phyloP scores from a whole-genome alignment of 2,329 filamentous ascomycete species.

The Fusarium sambucinum region DNA sequence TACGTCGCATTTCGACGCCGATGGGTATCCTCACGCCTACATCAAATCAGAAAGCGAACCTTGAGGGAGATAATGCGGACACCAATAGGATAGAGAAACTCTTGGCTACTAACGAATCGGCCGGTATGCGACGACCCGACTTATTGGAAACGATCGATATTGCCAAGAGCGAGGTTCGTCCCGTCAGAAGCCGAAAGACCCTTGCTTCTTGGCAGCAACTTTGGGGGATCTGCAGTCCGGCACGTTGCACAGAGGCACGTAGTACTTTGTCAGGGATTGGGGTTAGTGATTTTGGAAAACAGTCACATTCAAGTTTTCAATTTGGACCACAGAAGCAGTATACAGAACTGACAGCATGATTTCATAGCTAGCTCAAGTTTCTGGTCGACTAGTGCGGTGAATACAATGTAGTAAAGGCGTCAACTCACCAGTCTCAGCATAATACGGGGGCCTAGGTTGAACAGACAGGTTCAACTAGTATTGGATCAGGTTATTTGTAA shows the following conservation, averaged over 20 bases:
- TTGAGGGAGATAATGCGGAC: background rate
- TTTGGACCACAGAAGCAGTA: rapidly evolving
- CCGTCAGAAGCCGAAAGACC: background rate
- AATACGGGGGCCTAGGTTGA: background rate
- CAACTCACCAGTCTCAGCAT: background rate
- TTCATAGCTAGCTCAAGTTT: background rate
- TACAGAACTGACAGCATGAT: background rate
- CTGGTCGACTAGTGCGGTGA: background rate
- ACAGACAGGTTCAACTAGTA: background rate
- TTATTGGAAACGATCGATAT: background rate
- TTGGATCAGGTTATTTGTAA: background rate
- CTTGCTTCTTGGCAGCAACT: background rate
- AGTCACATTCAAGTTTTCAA: no score
- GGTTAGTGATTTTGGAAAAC: background rate
- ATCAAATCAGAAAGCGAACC: background rate
- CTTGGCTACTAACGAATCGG: background rate
- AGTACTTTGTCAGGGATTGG: background rate
- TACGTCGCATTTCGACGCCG: no score
- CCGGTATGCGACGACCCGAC: background rate
- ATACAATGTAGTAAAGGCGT: background rate
- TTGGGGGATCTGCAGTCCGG: slow-evolving; percentile 1
- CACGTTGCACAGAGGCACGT: background rate
- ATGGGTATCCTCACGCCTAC: rapidly evolving
- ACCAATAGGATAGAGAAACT: background rate
- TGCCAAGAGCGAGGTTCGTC: background rate